Evolutionary conservation across 768 basidiomycete genomes (phyloP), one percentile per base, ranked within the genome.

Genomic region (Lepiota venenata): DNA sequence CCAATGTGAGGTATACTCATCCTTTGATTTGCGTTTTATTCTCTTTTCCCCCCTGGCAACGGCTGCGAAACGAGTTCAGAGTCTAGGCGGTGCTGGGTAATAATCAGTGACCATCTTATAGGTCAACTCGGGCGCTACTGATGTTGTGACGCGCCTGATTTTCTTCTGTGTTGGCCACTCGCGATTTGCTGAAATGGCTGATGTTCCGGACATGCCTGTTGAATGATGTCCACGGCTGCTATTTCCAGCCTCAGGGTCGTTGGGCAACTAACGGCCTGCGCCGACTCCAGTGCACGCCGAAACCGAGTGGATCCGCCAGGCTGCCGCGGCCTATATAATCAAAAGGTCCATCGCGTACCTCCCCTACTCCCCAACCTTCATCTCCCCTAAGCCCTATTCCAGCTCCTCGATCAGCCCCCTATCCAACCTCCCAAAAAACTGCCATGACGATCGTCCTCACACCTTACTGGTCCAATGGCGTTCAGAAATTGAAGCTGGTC

Each of bases 391-490:
- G 46, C 12, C 37, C 21, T 27, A 44, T 38, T 32, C 32, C 35
- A 50, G 14, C 15, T 41, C 53, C 39, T 48, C 50, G 16, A 25
- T 56, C 43, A 37, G 54, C 47, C 49, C 55, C 41, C 51, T 40
- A 43, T 43, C 51, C 29, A 49, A 16, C 43, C n/a, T 55, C 42
- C 29, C 25, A 29, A 46, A 21, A 60, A 45, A 52, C 56, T 36
- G 45, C 58, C 59, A 84, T 84, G 83, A 82, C 83, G 6, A 73
- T 83, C 58, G 67, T 82, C 46, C 80, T 91, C 56, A 88, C 82
- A 29, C 89, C 88, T 11, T 86, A 85, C 74, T 86, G 79, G 81
- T 69, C 71, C 32, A 80, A 87, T 61, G 88, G 85, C 50, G 75
- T 81, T 53, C 88, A 89, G 61, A 88, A 79, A 67, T 80, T 91